Conservation (phyloP, 2,329 filamentous ascomycete genomes). For the Hymenoscyphus fraxineus region DNA sequence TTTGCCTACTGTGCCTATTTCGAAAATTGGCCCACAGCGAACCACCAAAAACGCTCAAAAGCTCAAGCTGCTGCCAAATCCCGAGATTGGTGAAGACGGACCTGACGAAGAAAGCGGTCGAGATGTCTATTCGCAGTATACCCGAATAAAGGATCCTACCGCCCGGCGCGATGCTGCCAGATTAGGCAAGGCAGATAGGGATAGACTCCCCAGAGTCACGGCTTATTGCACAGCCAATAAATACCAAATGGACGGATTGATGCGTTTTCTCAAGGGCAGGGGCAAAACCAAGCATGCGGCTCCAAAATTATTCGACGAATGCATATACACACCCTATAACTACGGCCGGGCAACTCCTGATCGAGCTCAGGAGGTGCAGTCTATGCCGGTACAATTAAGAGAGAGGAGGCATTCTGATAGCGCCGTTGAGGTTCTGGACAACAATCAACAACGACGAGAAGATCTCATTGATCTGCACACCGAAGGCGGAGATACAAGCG, state of each 20-base stretch:
- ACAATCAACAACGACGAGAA: constrained; percentile 51
- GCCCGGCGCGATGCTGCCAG: constrained; percentile 88
- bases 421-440: constrained; percentile 63
- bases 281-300: constrained; percentile 72
- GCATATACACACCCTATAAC: constrained; percentile 91
- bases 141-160: constrained; percentile 93
- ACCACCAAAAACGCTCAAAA: constrained; percentile 96
- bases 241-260: constrained; percentile 84
- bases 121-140: constrained; percentile 97
- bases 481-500: constrained; percentile 32
- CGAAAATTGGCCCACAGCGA: constrained; percentile 89
- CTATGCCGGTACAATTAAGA: constrained; percentile 40
- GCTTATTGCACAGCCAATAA: constrained; percentile 94
- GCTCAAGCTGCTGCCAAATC: constrained; percentile 91
- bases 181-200: constrained; percentile 87
- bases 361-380: constrained; percentile 27
- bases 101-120: constrained; percentile 85
- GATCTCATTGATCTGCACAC: constrained; percentile 60
- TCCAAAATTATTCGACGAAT: constrained; percentile 94
- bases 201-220: constrained; percentile 82
- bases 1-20: constrained; percentile 35
- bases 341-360: constrained; percentile 56
- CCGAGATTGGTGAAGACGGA: constrained; percentile 72
- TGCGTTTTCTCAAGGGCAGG: constrained; percentile 86
- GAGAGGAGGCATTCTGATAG: constrained; percentile 75